Conservation (phyloP, 305 asterid genomes). For the Fraxinus velutina region DNA sequence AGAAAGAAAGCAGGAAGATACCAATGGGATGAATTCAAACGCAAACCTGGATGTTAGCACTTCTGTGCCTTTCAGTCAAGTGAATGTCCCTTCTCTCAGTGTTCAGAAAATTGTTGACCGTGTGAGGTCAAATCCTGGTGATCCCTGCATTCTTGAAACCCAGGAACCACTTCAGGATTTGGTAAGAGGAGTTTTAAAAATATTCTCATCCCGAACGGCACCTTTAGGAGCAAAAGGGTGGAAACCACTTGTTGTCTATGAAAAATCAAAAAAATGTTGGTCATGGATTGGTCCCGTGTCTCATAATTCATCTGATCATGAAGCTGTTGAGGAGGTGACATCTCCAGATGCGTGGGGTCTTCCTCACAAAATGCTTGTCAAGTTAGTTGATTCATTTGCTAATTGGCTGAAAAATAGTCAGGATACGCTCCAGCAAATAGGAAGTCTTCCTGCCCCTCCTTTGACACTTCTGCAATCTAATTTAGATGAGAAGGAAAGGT, state of each 20-base stretch:
- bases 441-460: constrained; percentile 93
- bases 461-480: constrained; percentile 59
- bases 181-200: constrained; percentile 88
- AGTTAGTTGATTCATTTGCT: constrained; percentile 88
- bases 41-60: constrained; percentile 38
- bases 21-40: constrained; percentile 33
- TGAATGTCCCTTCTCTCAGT: constrained; percentile 58
- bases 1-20: constrained; percentile 41
- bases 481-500: constrained; percentile 89
- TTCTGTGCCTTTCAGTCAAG: constrained; percentile 44
- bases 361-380: constrained; percentile 92
- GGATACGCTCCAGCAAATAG: constrained; percentile 93
- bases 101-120: constrained; percentile 82
- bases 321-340: constrained; percentile 69
- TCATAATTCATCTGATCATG: constrained; percentile 47
- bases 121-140: constrained; percentile 82
- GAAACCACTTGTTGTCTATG: constrained; percentile 89
- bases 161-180: constrained; percentile 97
- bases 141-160: constrained; percentile 91
- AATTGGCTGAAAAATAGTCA: constrained; percentile 97
- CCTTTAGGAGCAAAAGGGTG: constrained; percentile 98
- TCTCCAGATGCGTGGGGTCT: constrained; percentile 95
- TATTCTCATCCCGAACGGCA: constrained; percentile 83
- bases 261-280: constrained; percentile 79
- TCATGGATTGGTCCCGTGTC: constrained; percentile 82